Evolutionary conservation across 352 stramenopile genomes (phyloP).

Genomic region (Globisporangium solare): DNA sequence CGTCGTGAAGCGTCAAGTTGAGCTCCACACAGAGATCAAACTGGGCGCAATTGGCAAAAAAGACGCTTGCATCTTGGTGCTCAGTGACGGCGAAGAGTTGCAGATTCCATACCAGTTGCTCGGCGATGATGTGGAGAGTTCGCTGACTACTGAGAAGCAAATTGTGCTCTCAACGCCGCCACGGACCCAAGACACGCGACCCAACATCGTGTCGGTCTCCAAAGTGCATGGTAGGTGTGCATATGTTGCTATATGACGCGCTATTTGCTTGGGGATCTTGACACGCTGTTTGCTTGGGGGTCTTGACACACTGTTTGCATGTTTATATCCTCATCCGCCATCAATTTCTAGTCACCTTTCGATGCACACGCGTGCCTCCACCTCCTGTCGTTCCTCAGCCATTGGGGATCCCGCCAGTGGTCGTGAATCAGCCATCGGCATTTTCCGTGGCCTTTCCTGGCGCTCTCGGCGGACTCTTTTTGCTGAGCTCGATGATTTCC

Average conservation of each 20-base stretch:
- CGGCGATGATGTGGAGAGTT: slow-evolving; percentile 23
- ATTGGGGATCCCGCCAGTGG: slow-evolving; percentile 31
- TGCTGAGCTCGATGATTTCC: slow-evolving; percentile 72
- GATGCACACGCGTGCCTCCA: slow-evolving; percentile 34
- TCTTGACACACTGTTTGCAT: slow-evolving; percentile 1
- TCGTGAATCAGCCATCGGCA: slow-evolving; percentile 37
- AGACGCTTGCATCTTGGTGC: slow-evolving; percentile 59
- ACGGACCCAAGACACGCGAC: slow-evolving; percentile 36
- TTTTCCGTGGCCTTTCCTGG: slow-evolving; percentile 68
- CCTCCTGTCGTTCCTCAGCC: slow-evolving; percentile 35
- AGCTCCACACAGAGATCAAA: slow-evolving; percentile 44
- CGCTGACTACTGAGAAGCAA: slow-evolving; percentile 48
- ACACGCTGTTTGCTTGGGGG: slow-evolving; percentile 1
- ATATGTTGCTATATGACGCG: neutral
- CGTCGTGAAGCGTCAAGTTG: slow-evolving; percentile 60
- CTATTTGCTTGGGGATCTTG: neutral
- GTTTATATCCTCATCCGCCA: neutral
- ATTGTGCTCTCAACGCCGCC: slow-evolving; percentile 49
- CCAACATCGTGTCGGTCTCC: slow-evolving; percentile 49
- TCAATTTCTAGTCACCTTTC: slow-evolving; percentile 37
- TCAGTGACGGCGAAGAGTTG: slow-evolving; percentile 75
- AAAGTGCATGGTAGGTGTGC: slow-evolving; percentile 45
- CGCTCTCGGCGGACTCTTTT: slow-evolving; percentile 60
- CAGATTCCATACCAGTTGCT: slow-evolving; percentile 51
- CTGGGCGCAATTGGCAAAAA: slow-evolving; percentile 49